Base-by-base conservation (phyloP, 139 green algal species). In the Mychonastes homosphaera region DNA sequence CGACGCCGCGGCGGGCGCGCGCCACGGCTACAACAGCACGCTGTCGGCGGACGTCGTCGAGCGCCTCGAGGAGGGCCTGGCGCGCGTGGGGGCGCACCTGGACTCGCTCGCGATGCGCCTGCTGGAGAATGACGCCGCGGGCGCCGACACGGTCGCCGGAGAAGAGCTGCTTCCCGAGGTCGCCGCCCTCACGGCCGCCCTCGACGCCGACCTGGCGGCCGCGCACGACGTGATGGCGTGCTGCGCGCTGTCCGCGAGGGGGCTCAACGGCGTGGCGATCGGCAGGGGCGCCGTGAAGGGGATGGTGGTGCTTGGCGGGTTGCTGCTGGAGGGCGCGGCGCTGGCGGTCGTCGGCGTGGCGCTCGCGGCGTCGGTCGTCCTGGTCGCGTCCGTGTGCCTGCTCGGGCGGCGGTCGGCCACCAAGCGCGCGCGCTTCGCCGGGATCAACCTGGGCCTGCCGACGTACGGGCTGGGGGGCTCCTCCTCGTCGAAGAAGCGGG, bases 21-120 rank as follows among this genome's bases (percentile, higher is more conserved):
- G 50, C 21, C 61, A 67, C 26, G 61, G 61, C 61, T 67, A 60
- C 51, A 59, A 67, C 48, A 62, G 27, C 50, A 59, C 61, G 27
- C 12, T 67, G 7, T 48, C 39, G 10, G 27, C 38, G 13, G 61
- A 61, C 12, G 39, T 54, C 6, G 61, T 67, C 21, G 41, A 29
- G 3, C 15, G 3, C 15, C 32, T 67, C 32, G 61, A 67, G 51
- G 27, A 24, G 21, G 23, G 47, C 2, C 47, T 65, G 19, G 18
- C 19, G 27, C 56, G 57, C 47, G 30, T 65, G 24, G 32, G 18
- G 18, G 57, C n/a, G 26, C 24, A 36, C n/a, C 3, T 65, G 12
- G 58, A 65, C 19, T 34, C 56, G 18, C 47, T 65, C 21, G 58
- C 58, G 8, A 57, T 65, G 58, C 34, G 48, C 27, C 48, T 65